Conservation (phyloP, 1,139 yeast species). For the Lodderomyces parapsilosis region DNA sequence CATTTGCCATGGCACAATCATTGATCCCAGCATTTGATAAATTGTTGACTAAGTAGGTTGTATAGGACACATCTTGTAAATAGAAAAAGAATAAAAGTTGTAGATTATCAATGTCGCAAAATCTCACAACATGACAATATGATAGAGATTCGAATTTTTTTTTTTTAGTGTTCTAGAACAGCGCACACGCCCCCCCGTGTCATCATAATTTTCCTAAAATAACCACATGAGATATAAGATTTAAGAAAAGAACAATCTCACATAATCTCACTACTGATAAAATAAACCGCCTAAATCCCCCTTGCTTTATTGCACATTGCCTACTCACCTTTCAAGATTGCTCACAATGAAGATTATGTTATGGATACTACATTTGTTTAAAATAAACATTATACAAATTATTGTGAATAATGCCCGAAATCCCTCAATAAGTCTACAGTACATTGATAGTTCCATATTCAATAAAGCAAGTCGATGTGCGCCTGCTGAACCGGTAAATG, state of each 20-base stretch:
- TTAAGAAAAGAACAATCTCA: too few species aligned
- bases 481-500: constrained; percentile 13
- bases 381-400: constrained; percentile 37
- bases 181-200: constrained; percentile 2
- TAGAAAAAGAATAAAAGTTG: too few species aligned
- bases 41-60: constrained; percentile 34
- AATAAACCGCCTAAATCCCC: too few species aligned
- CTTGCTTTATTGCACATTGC: not conserved
- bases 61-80: constrained; percentile 9
- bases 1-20: constrained; percentile 94
- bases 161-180: not conserved
- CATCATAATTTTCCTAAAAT: not conserved
- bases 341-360: constrained; percentile 34
- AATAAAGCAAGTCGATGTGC: constrained; percentile 29
- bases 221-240: not conserved
- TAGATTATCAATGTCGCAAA: not conserved
- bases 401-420: constrained; percentile 37
- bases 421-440: constrained; percentile 31
- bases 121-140: not conserved
- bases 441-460: constrained; percentile 38
- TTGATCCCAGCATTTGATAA: constrained; percentile 94
- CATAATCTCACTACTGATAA: not conserved
- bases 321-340: not conserved
- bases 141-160: too few species aligned
- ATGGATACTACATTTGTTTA: constrained; percentile 35